Percentiles rank a stretch among this genome's conserved stretches.
Evolutionary conservation across 768 basidiomycete species (phyloP).

Genomic region (Daedalea quercina): DNA sequence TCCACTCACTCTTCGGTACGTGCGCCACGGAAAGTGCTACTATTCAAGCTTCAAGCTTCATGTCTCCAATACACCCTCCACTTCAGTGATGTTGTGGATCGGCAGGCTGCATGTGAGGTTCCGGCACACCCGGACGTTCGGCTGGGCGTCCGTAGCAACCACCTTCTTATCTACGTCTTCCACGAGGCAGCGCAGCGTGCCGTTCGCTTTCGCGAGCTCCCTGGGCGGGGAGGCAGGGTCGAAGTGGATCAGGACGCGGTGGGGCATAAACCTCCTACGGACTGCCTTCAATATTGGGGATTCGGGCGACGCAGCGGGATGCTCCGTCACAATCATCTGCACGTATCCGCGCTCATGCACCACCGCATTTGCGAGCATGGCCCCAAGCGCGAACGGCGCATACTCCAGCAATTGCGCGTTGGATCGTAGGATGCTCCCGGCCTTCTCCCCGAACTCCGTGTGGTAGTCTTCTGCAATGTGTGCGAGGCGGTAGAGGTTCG

Average conservation of each 20-base stretch:
- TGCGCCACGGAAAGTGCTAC: too few species aligned
- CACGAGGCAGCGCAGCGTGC: constrained; percentile 12
- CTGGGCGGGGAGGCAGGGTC: constrained; percentile 14
- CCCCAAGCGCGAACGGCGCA: constrained; percentile 16
- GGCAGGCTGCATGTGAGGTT: constrained; percentile 20
- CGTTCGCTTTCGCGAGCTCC: constrained; percentile 15
- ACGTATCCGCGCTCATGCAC: constrained; percentile 11
- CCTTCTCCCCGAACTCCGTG: constrained; percentile 15
- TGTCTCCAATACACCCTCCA: background rate
- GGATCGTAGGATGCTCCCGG: constrained; percentile 14
- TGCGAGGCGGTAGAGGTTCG: constrained; percentile 21
- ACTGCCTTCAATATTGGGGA: constrained; percentile 9
- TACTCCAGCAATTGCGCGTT: constrained; percentile 16
- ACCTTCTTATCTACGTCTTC: constrained; percentile 4
- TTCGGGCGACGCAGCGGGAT: constrained; percentile 2
- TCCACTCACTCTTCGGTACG: too few species aligned
- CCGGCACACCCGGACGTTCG: constrained; percentile 19
- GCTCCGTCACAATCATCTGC: constrained; percentile 17
- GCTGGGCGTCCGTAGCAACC: background rate
- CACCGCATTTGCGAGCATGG: constrained; percentile 17
- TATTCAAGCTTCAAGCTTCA: too few species aligned
- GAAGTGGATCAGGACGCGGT: constrained; percentile 19
- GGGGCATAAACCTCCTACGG: constrained; percentile 13
- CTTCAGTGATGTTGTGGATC: constrained; percentile 14
- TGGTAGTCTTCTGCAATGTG: constrained; percentile 19